A percentile compares a stretch with the other conserved stretches of the same genome.
Evolutionary conservation across 2,329 filamentous ascomycete species (phyloP).

Genomic region (Calonectria ilicicola): DNA sequence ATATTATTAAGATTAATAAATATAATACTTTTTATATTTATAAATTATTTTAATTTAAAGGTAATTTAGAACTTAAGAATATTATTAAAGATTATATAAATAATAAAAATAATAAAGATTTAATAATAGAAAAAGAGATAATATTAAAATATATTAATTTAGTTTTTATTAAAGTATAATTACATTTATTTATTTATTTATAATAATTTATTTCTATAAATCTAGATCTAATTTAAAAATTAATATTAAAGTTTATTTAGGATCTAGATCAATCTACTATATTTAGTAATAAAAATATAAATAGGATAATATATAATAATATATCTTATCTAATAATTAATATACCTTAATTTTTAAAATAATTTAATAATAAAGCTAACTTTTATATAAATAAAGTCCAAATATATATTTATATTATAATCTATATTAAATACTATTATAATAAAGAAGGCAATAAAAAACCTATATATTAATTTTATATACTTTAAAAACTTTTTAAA

Average conservation of each 20-base stretch:
- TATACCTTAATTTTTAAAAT: no score
- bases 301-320: no score
- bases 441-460: neutral
- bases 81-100: neutral
- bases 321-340: no score
- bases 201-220: no score
- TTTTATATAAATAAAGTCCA: slow-evolving; percentile 3
- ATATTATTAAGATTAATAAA: neutral
- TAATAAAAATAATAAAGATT: neutral
- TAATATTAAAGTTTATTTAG: no score
- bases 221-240: no score
- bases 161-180: neutral
- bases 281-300: no score
- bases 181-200: neutral
- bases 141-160: neutral
- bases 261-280: no score
- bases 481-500: slow-evolving; percentile 3
- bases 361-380: neutral
- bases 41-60: slow-evolving; percentile 6
- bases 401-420: neutral
- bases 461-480: neutral
- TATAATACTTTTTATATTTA: slow-evolving; percentile 2
- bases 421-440: slow-evolving; percentile 6
- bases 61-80: neutral
- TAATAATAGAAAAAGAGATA: neutral